Conservation (phyloP, 345 rosid species). For the Gossypium anomalum region DNA sequence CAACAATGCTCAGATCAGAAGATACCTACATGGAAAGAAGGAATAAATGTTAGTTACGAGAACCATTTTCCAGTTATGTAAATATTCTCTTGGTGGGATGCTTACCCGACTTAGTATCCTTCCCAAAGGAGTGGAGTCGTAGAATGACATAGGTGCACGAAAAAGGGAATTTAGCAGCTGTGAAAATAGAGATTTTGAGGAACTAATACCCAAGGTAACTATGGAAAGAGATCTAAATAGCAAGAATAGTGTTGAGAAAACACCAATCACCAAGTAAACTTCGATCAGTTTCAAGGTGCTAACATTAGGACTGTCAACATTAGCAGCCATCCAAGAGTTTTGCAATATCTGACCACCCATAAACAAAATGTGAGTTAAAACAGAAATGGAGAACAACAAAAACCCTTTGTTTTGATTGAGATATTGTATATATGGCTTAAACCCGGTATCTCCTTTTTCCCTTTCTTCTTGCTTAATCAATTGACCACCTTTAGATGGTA, state of each 20-base stretch:
- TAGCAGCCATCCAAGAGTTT: slow-evolving; percentile 77
- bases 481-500: slow-evolving; percentile 51
- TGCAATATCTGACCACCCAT: slow-evolving; percentile 49
- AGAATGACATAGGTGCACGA: slow-evolving; percentile 69
- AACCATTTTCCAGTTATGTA: not conserved
- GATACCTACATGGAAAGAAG: slow-evolving; percentile 45
- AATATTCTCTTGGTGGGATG: slow-evolving; percentile 3
- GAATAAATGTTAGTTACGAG: not conserved
- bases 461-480: slow-evolving; percentile 77
- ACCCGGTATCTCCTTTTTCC: slow-evolving; percentile 74
- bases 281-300: slow-evolving; percentile 43
- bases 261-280: slow-evolving; percentile 53
- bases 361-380: slow-evolving; percentile 36
- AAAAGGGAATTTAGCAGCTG: slow-evolving; percentile 63
- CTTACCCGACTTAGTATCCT: slow-evolving; percentile 72
- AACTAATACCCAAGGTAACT: slow-evolving; percentile 43
- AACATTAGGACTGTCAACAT: slow-evolving; percentile 53
- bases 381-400: slow-evolving; percentile 42
- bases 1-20: slow-evolving; percentile 80
- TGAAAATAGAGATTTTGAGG: slow-evolving; percentile 60
- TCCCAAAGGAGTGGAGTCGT: slow-evolving; percentile 73
- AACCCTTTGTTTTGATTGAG: slow-evolving; percentile 56
- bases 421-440: slow-evolving; percentile 70
- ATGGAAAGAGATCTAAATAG: slow-evolving; percentile 38
- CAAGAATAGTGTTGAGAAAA: slow-evolving; percentile 31